Evolutionary conservation across 805 yeast species (phyloP), one percentile per base, ranked within the genome.

Genomic region (Candida chilensis): DNA sequence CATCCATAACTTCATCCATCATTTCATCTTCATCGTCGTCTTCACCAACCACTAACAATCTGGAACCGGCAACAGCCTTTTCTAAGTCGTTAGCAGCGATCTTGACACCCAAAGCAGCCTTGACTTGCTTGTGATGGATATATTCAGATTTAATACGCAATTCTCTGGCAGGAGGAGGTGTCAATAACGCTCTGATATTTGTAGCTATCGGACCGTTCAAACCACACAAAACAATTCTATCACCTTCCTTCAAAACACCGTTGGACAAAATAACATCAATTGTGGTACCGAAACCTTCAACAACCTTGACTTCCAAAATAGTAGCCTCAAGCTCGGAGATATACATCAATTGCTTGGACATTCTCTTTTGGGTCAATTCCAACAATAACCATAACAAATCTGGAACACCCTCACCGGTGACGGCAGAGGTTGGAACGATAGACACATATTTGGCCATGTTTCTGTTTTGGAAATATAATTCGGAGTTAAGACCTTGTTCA

Each of bases 351-450:
- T 90, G 96, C 59, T 88, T 88, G 41, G 96, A 84, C 99, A 92
- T 92, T 67, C 98, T 82, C 78, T 85, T 83, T 64, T 92, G 97
- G 11, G 98, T 92, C 48, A 92, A 74, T 60, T 92, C 97, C 47
- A 92, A 71, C 51, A 92, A 67, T 57, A 92, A 72, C 90, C 96
- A 87, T 51, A 92, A 74, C 64, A 92, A 71, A 75, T 92, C 99
- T 30, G 99, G 98, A 46, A 92, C 94, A 83, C 99, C 99, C 64
- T 92, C 99, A 57, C 99, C 99, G 10, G 96, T 88, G 27, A 88
- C 94, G 33, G 99, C 99, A 38, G 97, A 90, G 13, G 99, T 92
- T 45, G 99, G 98, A 27, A 92, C 95, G 47, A 92, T 82, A 21
- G 96, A 87, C 33, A 92, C 98, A 50, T 79, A 86, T 56, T 87